Evolutionary conservation across 1,284 basidiomycete species (phyloP).

Genomic region (Moesziomyces aphidis): DNA sequence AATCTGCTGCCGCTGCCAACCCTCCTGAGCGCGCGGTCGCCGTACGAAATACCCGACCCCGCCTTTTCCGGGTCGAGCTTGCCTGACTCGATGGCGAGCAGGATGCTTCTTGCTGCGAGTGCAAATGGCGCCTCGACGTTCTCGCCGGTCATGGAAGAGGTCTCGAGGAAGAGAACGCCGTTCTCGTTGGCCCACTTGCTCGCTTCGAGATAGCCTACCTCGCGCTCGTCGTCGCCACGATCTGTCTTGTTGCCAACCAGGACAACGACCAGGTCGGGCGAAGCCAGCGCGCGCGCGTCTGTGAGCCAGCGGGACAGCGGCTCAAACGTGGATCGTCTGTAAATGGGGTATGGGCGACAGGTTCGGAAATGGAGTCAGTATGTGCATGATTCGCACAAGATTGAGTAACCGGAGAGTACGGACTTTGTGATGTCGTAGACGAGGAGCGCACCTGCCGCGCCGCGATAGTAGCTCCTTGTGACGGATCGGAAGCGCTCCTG

Average conservation of each 20-base stretch:
- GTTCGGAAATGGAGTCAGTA: neutral
- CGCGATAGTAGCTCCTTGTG: constrained; percentile 94
- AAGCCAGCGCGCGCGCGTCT: constrained; percentile 87
- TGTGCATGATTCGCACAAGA: neutral
- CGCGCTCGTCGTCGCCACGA: constrained; percentile 83
- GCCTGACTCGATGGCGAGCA: constrained; percentile 93
- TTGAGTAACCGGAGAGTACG: neutral
- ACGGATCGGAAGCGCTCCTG: constrained; percentile 78
- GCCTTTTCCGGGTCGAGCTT: constrained; percentile 90
- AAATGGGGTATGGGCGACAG: no score
- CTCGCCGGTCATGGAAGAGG: constrained; percentile 89
- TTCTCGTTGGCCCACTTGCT: constrained; percentile 94
- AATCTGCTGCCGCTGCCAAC: constrained; percentile 65
- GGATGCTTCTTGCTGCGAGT: constrained; percentile 86
- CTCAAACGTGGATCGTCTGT: constrained; percentile 74
- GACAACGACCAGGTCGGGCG: constrained; percentile 87
- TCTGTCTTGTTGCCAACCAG: constrained; percentile 97
- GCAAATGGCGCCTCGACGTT: constrained; percentile 94
- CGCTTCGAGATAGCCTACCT: constrained; percentile 94
- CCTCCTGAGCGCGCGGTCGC: constrained; percentile 79
- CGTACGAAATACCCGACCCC: constrained; percentile 94
- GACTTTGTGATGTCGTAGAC: constrained; percentile 97
- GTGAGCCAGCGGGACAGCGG: constrained; percentile 88
- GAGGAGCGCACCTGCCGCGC: constrained; percentile 79
- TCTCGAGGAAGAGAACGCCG: constrained; percentile 81